phyloP scores from a whole-genome alignment of 208 protist species.

The Trypanosoma lewisi region DNA sequence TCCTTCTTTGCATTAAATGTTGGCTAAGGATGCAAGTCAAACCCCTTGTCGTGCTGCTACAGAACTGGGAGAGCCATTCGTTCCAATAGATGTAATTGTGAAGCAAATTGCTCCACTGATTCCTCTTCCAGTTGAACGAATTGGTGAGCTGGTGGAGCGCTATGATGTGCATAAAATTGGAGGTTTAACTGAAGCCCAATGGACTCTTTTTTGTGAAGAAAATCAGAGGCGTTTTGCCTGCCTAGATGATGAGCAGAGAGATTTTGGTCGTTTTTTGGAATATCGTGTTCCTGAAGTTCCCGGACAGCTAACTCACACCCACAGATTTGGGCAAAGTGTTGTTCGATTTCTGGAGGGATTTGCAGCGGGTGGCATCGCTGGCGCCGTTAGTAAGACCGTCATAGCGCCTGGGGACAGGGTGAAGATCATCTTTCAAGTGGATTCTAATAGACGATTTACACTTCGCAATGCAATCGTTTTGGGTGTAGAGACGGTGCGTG shows the following conservation, averaged over 20 bases:
- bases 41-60: neutral
- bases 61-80: slow-evolving; percentile 19
- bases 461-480: slow-evolving; percentile 63
- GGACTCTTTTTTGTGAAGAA: slow-evolving; percentile 68
- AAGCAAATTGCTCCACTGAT: slow-evolving; percentile 47
- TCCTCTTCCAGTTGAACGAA: slow-evolving; percentile 31
- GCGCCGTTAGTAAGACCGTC: slow-evolving; percentile 91
- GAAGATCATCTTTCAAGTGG: slow-evolving; percentile 96
- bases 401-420: slow-evolving; percentile 93
- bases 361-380: slow-evolving; percentile 91
- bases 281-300: slow-evolving; percentile 38
- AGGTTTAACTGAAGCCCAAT: slow-evolving; percentile 65
- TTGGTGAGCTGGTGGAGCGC: slow-evolving; percentile 41
- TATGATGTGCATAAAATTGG: slow-evolving; percentile 64
- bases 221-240: slow-evolving; percentile 57
- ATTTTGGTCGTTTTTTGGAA: slow-evolving; percentile 70
- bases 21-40: slow-evolving; percentile 14
- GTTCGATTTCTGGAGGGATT: slow-evolving; percentile 88
- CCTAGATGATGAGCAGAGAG: slow-evolving; percentile 45
- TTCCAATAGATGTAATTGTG: slow-evolving; percentile 65
- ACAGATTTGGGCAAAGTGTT: slow-evolving; percentile 31
- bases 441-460: slow-evolving; percentile 55
- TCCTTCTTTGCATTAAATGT: slow-evolving; percentile 22
- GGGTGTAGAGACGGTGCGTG: slow-evolving; percentile 68
- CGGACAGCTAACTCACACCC: slow-evolving; percentile 3